Evolutionary conservation across 345 rosid species (phyloP).

Genomic region (Ceriops tagal): DNA sequence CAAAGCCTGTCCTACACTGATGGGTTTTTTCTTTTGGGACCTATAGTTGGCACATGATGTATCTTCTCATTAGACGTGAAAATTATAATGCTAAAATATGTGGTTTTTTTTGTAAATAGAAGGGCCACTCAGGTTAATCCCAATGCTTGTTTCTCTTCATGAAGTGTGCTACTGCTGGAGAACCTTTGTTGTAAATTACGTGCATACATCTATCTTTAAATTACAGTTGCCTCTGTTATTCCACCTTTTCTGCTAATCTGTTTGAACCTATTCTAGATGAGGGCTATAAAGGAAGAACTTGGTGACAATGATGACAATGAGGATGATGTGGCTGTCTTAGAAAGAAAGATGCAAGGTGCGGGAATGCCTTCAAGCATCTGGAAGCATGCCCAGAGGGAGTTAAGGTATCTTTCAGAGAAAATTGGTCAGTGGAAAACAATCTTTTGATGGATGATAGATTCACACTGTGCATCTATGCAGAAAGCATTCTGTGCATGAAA

Average conservation of each 20-base stretch:
- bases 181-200: background rate
- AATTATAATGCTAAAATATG: background rate
- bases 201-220: background rate
- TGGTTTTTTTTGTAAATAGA: no score
- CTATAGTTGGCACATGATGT: background rate
- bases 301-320: constrained; percentile 99
- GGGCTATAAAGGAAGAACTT: constrained; percentile 98
- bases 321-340: constrained; percentile 93
- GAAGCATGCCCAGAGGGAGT: constrained; percentile 97
- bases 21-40: background rate
- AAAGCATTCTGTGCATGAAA: background rate
- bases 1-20: background rate
- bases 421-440: background rate
- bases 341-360: constrained; percentile 94
- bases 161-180: no score
- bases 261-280: constrained; percentile 57
- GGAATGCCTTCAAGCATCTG: constrained; percentile 94
- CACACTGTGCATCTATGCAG: background rate
- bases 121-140: no score
- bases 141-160: no score
- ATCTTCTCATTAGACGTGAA: background rate
- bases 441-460: background rate
- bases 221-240: constrained; percentile 13
- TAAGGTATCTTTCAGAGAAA: constrained; percentile 50
- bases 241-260: constrained; percentile 10